phyloP scores from a whole-genome alignment of 768 basidiomycete species.

The Leucocoprinus sp. region DNA sequence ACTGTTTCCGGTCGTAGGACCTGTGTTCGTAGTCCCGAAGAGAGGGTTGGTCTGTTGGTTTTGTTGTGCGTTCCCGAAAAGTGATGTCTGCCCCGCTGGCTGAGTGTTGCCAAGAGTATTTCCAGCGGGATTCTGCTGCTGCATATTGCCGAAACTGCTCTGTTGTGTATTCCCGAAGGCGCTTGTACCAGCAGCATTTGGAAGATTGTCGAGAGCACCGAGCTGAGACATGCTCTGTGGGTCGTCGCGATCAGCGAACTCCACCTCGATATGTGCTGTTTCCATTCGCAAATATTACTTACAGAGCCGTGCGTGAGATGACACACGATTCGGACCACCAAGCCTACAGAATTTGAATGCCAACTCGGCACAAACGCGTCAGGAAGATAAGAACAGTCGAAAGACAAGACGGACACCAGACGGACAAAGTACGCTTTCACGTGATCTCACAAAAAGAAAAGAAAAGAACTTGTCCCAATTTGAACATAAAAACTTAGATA shows the following conservation, averaged over 20 bases:
- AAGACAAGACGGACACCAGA: not conserved
- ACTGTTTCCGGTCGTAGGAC: not conserved
- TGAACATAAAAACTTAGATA: not conserved
- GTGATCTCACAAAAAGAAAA: too few relatives aligned
- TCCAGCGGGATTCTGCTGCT: conserved; percentile 12
- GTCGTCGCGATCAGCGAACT: conserved; percentile 2
- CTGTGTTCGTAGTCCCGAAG: not conserved
- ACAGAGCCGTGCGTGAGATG: not conserved
- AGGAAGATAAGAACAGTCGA: not conserved
- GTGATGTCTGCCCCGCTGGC: conserved; percentile 1
- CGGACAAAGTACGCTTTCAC: too few relatives aligned
- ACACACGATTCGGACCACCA: too few relatives aligned
- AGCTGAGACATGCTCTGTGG: conserved; percentile 20
- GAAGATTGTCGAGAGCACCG: conserved; percentile 15
- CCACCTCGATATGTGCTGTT: not conserved
- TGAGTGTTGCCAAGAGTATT: conserved; percentile 14
- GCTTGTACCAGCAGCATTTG: conserved; percentile 13
- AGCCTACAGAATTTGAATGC: not conserved
- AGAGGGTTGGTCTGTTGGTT: not conserved
- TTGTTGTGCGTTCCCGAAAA: conserved; percentile 19
- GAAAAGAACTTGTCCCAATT: too few relatives aligned
- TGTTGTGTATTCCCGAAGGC: conserved; percentile 18
- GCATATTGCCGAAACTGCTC: conserved; percentile 14
- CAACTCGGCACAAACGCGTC: not conserved
- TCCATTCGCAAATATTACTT: not conserved